phyloP scores from a whole-genome alignment of 768 basidiomycete genomes.

The Daedaleopsis nitida region DNA sequence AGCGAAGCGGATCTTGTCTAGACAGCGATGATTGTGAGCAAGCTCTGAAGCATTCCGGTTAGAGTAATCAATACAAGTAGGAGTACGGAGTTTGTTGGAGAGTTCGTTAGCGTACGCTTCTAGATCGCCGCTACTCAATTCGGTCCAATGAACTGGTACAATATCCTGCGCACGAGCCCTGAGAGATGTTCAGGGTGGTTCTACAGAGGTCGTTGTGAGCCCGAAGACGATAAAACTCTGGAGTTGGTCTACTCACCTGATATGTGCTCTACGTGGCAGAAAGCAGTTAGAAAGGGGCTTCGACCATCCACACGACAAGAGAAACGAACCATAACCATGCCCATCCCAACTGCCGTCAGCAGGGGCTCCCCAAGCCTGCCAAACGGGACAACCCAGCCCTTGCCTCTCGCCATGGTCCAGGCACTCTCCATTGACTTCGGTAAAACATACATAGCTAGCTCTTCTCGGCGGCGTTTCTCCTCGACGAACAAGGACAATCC shows the following conservation, averaged over 20 bases:
- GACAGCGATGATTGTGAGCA: not conserved
- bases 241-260: slow-evolving; percentile 43
- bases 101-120: not conserved
- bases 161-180: slow-evolving; percentile 73
- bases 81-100: too few species aligned
- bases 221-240: not conserved
- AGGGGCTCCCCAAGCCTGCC: slow-evolving; percentile 70
- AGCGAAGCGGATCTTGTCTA: not conserved
- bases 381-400: slow-evolving; percentile 72
- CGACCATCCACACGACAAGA: not conserved
- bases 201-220: slow-evolving; percentile 26
- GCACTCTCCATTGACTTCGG: slow-evolving; percentile 89
- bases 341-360: slow-evolving; percentile 78
- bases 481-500: slow-evolving; percentile 86
- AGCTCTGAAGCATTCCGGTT: not conserved
- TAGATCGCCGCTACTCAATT: slow-evolving; percentile 38
- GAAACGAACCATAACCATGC: slow-evolving; percentile 81
- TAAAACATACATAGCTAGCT: slow-evolving; percentile 90
- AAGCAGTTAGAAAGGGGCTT: not conserved
- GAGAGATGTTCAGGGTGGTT: slow-evolving; percentile 81
- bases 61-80: not conserved
- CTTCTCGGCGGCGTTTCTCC: slow-evolving; percentile 83
- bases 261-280: slow-evolving; percentile 62
- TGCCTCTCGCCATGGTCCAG: slow-evolving; percentile 80
- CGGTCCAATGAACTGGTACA: slow-evolving; percentile 90